Base-by-base conservation (phyloP, 2,329 filamentous ascomycete species). In the Penicillium sp. region DNA sequence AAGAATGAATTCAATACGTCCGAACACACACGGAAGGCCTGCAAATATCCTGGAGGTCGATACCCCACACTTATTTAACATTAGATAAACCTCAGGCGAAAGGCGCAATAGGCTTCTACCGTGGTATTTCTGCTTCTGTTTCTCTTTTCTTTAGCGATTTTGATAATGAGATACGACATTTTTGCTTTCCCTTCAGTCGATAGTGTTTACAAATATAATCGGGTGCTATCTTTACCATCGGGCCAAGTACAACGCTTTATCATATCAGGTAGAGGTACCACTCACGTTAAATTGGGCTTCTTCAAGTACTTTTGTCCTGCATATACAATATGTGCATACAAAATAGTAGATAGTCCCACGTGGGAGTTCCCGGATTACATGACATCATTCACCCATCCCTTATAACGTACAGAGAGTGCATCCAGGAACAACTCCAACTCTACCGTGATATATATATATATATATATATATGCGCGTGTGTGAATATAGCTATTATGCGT, bases 91-190 rank as follows among this genome's bases (percentile, higher is more conserved):
- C 19, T 29, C n/a, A 4, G n/a, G 29, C 6, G 27, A 38, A 53
- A n/a, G 27, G 9, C 19, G 49, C 42, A 55, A 43, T 8, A 6
- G 29, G 36, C 4, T 29, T 19, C 15, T 27, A 9, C 27, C 2
- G 12, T 25, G 35, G 33, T 53, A 21, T 27, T 25, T 25, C 39
- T 8, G 2, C 13, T 33, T 6, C 31, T 29, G 36, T 56, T 58
- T 33, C 19, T 42, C 9, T 19, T 35, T 47, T 23, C n/a, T 45
- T 38, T 49, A 42, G 39, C 39, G 39, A 13, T 45, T 41, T 42
- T 38, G 19, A 41, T 39, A 39, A 60, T 12, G 38, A 58, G 29
- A 49, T 19, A 62, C 27, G 48, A 58, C 23, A 25, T 39, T 27
- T 41, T 44, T 42, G 39, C 39, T 49, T 42, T 44, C n/a, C n/a